Base-by-base conservation (phyloP, 768 basidiomycete genomes). In the Collybia mongolica region DNA sequence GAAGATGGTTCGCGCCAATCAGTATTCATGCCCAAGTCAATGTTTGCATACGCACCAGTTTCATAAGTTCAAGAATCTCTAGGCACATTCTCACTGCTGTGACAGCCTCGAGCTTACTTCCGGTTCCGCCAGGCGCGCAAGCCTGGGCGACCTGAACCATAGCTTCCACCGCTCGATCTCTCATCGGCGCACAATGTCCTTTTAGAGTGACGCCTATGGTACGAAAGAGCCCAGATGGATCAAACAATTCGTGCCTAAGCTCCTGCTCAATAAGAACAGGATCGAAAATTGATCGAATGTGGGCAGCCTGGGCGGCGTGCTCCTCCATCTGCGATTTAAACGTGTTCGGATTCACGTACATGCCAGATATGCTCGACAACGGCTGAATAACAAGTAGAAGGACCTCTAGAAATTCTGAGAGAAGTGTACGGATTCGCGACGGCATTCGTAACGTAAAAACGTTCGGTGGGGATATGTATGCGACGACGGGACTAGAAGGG, bases 21-120 rank as follows among this genome's bases (percentile, higher is more conserved):
- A 53, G 57, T 61, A 36, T 64, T 56, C 45, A 57, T 54, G 53
- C 29, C 49, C 42, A 36, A 42, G 39, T 62, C 48, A 28, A 22
- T 20, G 29, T 40, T 9, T 36, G 14, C 44, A 14, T 19, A 49
- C 39, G 47, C 44, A 90, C 93, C 61, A 97, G 77, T 76, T 95
- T 95, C 94, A 97, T 96, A 52, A 95, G 79, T 71, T 96, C 94
- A 35, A 95, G 74, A 54, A 96, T 85, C 63, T 95, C 93, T 65
- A 94, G 82, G 71, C 91, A 92, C 77, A 86, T 77, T 53, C 87
- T 75, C 51, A 95, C 77, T 6, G 91, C 90, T 49, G 72, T 77
- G 41, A 92, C 82, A 7, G 87, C 84, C 55, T 86, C 83, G 48
- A 75, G 71, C 51, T 80, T 81, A 56, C 69, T 78, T 14, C 82